Base-by-base conservation (phyloP, 116 monocot genomes). In the Trichopus zeylanicus region DNA sequence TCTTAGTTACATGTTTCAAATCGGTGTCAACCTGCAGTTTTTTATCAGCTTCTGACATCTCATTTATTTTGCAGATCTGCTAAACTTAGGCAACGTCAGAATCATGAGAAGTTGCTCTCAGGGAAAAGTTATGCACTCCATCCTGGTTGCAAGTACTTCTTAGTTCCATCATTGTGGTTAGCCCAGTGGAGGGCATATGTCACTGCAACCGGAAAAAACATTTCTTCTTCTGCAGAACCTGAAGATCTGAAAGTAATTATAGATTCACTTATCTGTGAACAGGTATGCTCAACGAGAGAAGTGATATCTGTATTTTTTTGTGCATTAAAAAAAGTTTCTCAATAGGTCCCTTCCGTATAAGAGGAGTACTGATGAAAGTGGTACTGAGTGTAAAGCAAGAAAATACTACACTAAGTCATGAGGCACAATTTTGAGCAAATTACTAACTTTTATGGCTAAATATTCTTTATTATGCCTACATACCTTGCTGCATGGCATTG, bases 101-200 rank as follows among this genome's bases (percentile, higher is more conserved):
- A 80, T 73, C 98, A 98, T 78, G 91, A 98, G 65, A 98, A 85
- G 63, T 74, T 98, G 39, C 70, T 76, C 42, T 37, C 63, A 5
- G 98, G 85, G 46, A 98, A 98, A 78, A 76, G 75, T 70, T 62
- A 83, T 60, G 53, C 63, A 60, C 80, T 98, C 60, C 31, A 63
- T 63, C 71, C 71, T 67, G 85, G 78, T 65, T 52, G 61, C 69
- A 91, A 85, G 49, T 91, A 98, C 61, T 88, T 72, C 47, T 72
- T 98, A 56, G 51, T 98, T 51, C 91, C 98, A 52, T 87, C 98
- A n/a, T 70, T 75, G 51, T 98, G 98, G 98, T 61, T 98, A 27
- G 67, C 75, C 56, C 78, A 84, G 33, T 98, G 98, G 98, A 84
- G 78, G 75, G 55, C 85, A 67, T 98, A 87, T 76, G 63, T 91